Conservation (phyloP, 2,329 filamentous ascomycete species). For the Hypoxylon sp. region DNA sequence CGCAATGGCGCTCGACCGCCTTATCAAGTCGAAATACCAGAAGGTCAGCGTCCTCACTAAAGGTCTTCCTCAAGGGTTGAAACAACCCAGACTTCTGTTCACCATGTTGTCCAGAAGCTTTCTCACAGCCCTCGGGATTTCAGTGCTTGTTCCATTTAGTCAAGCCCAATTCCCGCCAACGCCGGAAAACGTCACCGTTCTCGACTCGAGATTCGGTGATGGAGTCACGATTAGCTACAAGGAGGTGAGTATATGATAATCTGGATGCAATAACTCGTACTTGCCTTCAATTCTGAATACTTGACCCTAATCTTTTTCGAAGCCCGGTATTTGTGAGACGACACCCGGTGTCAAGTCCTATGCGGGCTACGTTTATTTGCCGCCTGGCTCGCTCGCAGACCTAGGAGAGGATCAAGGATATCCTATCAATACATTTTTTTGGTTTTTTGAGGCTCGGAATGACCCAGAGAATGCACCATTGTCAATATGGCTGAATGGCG, state of each 20-base stretch:
- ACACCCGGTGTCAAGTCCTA: constrained; percentile 72
- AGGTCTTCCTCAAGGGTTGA: constrained; percentile 4
- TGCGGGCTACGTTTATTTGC: constrained; percentile 72
- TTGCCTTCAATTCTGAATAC: neutral
- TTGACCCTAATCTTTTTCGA: constrained; percentile 2
- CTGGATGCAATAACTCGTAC: neutral
- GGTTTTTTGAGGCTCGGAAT: constrained; percentile 57
- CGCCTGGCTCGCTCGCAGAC: constrained; percentile 58
- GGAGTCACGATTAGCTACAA: constrained; percentile 75
- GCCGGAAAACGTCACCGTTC: constrained; percentile 59
- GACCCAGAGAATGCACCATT: constrained; percentile 56
- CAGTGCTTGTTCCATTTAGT: constrained; percentile 36
- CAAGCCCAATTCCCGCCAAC: constrained; percentile 52
- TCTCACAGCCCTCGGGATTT: constrained; percentile 30
- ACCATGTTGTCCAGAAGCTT: constrained; percentile 30
- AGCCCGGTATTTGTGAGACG: constrained; percentile 71
- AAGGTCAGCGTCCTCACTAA: neutral
- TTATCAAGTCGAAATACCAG: neutral
- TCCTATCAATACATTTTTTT: constrained; percentile 63
- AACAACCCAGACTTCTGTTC: neutral
- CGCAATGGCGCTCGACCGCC: constrained; percentile 6
- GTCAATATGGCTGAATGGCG: constrained; percentile 72
- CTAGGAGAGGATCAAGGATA: constrained; percentile 64
- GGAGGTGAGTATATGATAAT: constrained; percentile 52
- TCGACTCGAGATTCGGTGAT: constrained; percentile 70